Percentiles rank a stretch among this genome's conserved stretches.
These are phyloP conservation scores for Cryomyces minteri DNA, from an alignment of 495 filamentous ascomycete species.

Conservation along the genomic window DNA sequence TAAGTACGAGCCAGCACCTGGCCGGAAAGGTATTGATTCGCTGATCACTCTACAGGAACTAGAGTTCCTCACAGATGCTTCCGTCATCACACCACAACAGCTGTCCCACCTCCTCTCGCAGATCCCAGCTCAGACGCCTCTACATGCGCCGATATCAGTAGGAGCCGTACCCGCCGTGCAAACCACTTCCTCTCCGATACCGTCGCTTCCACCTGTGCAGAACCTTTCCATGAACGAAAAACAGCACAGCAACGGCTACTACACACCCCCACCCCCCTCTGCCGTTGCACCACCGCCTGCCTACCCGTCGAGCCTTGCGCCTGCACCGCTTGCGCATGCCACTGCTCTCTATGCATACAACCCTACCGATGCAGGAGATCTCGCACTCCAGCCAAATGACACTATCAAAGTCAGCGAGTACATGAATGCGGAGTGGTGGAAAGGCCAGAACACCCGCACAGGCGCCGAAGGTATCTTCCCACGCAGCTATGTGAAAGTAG, in stretches of 20 bases:
- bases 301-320: constrained; percentile 11
- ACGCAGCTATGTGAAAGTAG: constrained; percentile 58
- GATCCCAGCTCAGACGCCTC: constrained; percentile 38
- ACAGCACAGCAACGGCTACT: constrained; percentile 26
- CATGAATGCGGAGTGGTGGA: constrained; percentile 96
- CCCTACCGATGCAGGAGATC: constrained; percentile 59
- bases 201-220: constrained; percentile 21
- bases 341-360: constrained; percentile 70
- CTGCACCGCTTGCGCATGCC: constrained; percentile 47
- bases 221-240: constrained; percentile 34
- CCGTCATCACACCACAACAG: constrained; percentile 49
- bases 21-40: background rate
- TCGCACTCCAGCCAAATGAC: constrained; percentile 58
- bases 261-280: constrained; percentile 29
- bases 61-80: constrained; percentile 66
- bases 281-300: constrained; percentile 30
- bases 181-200: constrained; percentile 22
- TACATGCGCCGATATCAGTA: constrained; percentile 24
- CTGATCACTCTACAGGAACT: constrained; percentile 48
- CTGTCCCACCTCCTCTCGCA: constrained; percentile 52
- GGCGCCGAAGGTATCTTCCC: constrained; percentile 83
- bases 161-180: background rate
- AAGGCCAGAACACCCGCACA: constrained; percentile 64
- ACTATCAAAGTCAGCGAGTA: constrained; percentile 64
- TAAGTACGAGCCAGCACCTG: constrained; percentile 21